phyloP scores from a whole-genome alignment of 225 moss, liverwort and hornwort species.

The Physcomitrium patens region DNA sequence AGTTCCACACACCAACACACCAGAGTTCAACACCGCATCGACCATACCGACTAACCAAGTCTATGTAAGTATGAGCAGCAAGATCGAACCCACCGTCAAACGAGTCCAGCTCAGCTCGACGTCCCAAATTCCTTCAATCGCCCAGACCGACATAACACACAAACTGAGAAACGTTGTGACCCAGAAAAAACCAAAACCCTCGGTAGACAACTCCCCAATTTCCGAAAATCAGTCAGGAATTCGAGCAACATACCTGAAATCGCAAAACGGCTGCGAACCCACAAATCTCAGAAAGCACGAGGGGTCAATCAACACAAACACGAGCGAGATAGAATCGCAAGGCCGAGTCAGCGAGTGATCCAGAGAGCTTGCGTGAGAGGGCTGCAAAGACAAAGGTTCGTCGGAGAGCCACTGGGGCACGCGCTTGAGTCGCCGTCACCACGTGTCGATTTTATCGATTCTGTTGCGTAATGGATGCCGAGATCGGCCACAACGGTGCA shows the following conservation, averaged over 20 bases:
- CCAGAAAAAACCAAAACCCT: not conserved
- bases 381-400: no score
- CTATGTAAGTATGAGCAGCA: not conserved
- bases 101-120: not conserved
- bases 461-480: no score
- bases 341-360: no score
- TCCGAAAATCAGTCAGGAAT: not conserved
- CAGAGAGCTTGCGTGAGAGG: no score
- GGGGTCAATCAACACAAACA: no score
- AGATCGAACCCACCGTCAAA: not conserved
- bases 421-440: no score
- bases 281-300: not conserved
- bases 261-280: not conserved
- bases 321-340: no score
- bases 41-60: not conserved
- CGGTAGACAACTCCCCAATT: not conserved
- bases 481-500: no score
- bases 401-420: no score
- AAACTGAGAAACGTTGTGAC: not conserved
- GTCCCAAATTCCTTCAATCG: not conserved
- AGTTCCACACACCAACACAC: not conserved
- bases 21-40: not conserved
- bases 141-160: not conserved
- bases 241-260: not conserved
- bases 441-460: no score